These are phyloP conservation scores for Tricholomella constricta DNA, from an alignment of 768 basidiomycete species.

Conservation along the genomic window DNA sequence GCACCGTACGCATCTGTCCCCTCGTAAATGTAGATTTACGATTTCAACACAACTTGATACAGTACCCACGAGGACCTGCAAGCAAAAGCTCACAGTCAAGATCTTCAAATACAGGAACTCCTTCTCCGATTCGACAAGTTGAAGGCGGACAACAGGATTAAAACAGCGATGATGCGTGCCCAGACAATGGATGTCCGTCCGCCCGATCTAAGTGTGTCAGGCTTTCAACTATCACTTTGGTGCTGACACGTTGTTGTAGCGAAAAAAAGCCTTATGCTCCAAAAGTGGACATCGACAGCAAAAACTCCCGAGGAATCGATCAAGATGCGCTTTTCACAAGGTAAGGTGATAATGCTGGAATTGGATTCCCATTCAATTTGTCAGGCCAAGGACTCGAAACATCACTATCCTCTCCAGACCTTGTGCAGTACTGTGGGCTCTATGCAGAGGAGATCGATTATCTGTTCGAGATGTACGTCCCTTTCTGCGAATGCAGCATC, in stretches of 20 bases:
- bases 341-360: slow-evolving; percentile 21
- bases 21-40: neutral
- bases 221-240: neutral
- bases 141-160: slow-evolving; percentile 41
- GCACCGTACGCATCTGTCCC: slow-evolving; percentile 45
- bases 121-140: slow-evolving; percentile 46
- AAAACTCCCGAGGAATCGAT: slow-evolving; percentile 40
- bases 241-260: neutral
- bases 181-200: slow-evolving; percentile 14
- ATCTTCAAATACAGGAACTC: slow-evolving; percentile 46
- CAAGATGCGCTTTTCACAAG: slow-evolving; percentile 34
- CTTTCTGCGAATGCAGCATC: neutral
- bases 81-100: slow-evolving; percentile 46
- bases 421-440: slow-evolving; percentile 48
- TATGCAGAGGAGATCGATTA: slow-evolving; percentile 53
- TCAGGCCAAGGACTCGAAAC: neutral
- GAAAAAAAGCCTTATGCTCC: slow-evolving; percentile 15
- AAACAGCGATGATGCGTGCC: slow-evolving; percentile 40
- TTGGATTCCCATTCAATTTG: neutral
- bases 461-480: slow-evolving; percentile 53
- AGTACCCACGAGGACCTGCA: slow-evolving; percentile 59
- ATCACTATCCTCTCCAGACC: slow-evolving; percentile 38
- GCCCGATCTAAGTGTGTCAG: slow-evolving; percentile 6
- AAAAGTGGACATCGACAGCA: slow-evolving; percentile 24
- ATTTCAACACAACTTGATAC: neutral